Conservation (phyloP, 228 moss, liverwort and hornwort genomes). For the Sphagnum fallax region DNA sequence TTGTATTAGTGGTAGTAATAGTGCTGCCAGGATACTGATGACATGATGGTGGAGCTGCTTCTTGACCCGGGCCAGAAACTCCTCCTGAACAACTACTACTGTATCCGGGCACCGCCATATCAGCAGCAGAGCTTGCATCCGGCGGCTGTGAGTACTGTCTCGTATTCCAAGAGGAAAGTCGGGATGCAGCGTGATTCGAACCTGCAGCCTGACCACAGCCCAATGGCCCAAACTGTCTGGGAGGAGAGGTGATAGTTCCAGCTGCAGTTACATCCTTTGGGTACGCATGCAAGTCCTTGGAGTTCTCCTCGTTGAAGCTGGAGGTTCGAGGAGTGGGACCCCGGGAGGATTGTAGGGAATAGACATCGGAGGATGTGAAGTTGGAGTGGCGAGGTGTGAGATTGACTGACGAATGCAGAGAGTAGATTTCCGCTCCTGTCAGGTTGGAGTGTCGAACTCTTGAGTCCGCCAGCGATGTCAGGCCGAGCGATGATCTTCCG, state of each 20-base stretch:
- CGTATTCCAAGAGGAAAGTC: conserved; percentile 41
- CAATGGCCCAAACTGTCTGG: too few relatives aligned
- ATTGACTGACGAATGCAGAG: conserved; percentile 90
- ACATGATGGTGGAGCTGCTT: conserved; percentile 15
- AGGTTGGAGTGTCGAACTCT: conserved; percentile 90
- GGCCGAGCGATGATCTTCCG: conserved; percentile 41
- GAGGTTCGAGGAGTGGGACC: conserved; percentile 89
- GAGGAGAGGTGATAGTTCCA: conserved; percentile 68
- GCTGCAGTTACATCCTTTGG: conserved; percentile 48
- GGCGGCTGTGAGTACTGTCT: conserved; percentile 65
- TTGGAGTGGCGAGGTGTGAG: conserved; percentile 67
- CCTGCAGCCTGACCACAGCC: too few relatives aligned
- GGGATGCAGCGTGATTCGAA: conserved; percentile 75
- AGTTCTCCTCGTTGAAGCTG: conserved; percentile 90
- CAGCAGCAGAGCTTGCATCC: conserved; percentile 39
- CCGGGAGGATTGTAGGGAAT: conserved; percentile 91
- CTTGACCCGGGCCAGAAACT: conserved; percentile 54
- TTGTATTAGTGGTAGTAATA: neutral
- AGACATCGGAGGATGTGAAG: conserved; percentile 78
- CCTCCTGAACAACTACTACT: too few relatives aligned
- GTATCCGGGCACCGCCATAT: conserved; percentile 37
- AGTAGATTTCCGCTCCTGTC: conserved; percentile 94
- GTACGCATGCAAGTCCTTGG: conserved; percentile 63
- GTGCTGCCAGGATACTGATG: conserved; percentile 46
- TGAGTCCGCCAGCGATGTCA: conserved; percentile 73